Evolutionary conservation across 2,329 filamentous ascomycete genomes (phyloP).

Genomic region (Cladophialophora exuberans): DNA sequence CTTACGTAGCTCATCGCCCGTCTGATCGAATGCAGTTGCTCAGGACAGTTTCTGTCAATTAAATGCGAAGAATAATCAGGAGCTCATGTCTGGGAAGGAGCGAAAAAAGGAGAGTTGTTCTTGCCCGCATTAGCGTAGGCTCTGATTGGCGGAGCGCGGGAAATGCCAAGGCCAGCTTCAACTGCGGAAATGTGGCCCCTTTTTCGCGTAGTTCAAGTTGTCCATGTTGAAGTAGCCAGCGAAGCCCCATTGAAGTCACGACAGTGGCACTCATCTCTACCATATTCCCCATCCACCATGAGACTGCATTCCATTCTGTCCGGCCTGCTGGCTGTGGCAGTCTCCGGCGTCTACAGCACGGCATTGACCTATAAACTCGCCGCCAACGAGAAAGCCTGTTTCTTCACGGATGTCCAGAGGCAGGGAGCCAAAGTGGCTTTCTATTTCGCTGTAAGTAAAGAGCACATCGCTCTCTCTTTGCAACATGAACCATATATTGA

Average conservation of each 20-base stretch:
- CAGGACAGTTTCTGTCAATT: too few relatives aligned
- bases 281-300: slow-evolving; percentile 54
- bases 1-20: too few relatives aligned
- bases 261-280: too few relatives aligned
- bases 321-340: slow-evolving; percentile 71
- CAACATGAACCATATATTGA: too few relatives aligned
- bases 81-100: too few relatives aligned
- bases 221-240: too few relatives aligned
- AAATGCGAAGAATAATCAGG: too few relatives aligned
- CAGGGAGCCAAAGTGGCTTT: slow-evolving; percentile 90
- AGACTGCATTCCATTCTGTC: slow-evolving; percentile 64
- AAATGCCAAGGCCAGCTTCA: not conserved
- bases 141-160: not conserved
- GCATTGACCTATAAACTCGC: slow-evolving; percentile 90
- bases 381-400: slow-evolving; percentile 94
- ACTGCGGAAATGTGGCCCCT: slow-evolving; percentile 1
- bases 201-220: slow-evolving; percentile 3
- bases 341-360: slow-evolving; percentile 76
- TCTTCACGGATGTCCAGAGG: slow-evolving; percentile 80
- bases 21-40: too few relatives aligned
- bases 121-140: not conserved
- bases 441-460: slow-evolving; percentile 92
- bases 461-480: too few relatives aligned
- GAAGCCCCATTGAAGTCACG: not conserved
- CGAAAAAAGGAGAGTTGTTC: not conserved